Base-by-base conservation (phyloP, 2,329 filamentous ascomycete genomes). In the Cytospora paraplurivora region DNA sequence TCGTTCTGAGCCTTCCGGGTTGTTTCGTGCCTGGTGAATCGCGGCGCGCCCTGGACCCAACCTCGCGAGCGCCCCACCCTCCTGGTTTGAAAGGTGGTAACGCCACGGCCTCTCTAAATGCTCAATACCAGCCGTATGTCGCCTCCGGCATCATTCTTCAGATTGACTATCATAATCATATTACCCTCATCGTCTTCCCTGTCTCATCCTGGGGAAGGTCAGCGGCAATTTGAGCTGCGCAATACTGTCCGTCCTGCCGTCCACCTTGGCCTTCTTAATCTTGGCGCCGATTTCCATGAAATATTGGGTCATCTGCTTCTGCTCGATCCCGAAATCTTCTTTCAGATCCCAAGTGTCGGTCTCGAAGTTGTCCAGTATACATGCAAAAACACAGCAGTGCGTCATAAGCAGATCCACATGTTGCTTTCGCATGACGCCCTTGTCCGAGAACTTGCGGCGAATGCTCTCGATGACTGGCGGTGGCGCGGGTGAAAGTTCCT, bases 191-290 rank as follows among this genome's bases (percentile, higher is more conserved):
- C 67, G 68, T 38, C 71, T 69, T 58, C 72, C 71, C 59, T 72
- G 72, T 65, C 74, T 71, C 67, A 77, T 71, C 78, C 89, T 93
- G 1, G 94, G 95, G 74, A 97, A 97, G 64, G 88, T 83, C 54
- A 97, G 78, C 3, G 95, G 95, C 67, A 97, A 75, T 69, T 83
- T 85, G 70, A 98, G 78, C 69, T 87, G 87, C 13, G 90, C 93
- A 56, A 93, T 78, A 65, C 83, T 77, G 35, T 76, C 70, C 63
- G 75, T 75, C 64, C 77, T 82, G 66, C 87, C 86, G 62, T 85
- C 85, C 37, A 83, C 84, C 68, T 87, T 82, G 63, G 84, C 81
- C 68, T 81, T 77, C 73, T 82, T 85, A 35, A 91, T 81, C 69
- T 82, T 85, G 35, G 88, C 91, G 27, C 92, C 92, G 68, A 95